These are phyloP conservation scores for Agaricus blazei DNA, from an alignment of 768 basidiomycete species.

Conservation along the genomic window DNA sequence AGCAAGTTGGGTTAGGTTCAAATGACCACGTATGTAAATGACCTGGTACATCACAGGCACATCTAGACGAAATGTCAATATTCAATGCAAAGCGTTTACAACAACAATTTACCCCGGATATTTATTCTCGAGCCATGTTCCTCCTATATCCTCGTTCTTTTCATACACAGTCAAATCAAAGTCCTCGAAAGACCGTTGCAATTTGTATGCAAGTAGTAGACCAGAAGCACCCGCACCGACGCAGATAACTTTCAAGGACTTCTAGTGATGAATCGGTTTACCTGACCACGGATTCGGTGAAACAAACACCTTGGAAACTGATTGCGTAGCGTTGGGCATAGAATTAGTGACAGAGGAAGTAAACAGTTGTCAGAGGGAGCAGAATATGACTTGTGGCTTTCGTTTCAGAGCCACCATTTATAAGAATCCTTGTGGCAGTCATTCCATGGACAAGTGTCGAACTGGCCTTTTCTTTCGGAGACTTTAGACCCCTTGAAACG, in stretches of 20 bases:
- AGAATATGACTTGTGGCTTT: neutral
- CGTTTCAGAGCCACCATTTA: too few species aligned
- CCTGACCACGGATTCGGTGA: conserved; percentile 6
- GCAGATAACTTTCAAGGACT: conserved; percentile 24
- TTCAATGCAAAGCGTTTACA: neutral
- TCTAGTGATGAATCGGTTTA: conserved; percentile 23
- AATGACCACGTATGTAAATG: conserved; percentile 14
- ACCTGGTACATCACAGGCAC: conserved; percentile 18
- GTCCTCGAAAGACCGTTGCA: conserved; percentile 18
- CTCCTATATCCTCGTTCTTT: too few species aligned
- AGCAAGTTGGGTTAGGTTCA: conserved; percentile 21
- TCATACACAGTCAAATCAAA: too few species aligned
- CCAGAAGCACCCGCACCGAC: conserved; percentile 31
- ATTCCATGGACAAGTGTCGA: too few species aligned
- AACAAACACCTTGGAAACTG: neutral
- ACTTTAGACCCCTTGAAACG: too few species aligned
- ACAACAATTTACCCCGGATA: conserved; percentile 25
- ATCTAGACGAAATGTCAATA: neutral
- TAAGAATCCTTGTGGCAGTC: too few species aligned
- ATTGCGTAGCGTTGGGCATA: conserved; percentile 4
- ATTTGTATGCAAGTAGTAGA: conserved; percentile 26
- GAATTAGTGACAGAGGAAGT: neutral
- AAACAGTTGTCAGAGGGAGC: neutral
- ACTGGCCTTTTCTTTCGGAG: too few species aligned
- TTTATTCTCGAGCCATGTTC: conserved; percentile 19